Percentiles rank a stretch among this genome's conserved stretches.
These are phyloP conservation scores for Pseudonectria foliicola DNA, from an alignment of 2,329 filamentous ascomycete species.

Conservation along the genomic window DNA sequence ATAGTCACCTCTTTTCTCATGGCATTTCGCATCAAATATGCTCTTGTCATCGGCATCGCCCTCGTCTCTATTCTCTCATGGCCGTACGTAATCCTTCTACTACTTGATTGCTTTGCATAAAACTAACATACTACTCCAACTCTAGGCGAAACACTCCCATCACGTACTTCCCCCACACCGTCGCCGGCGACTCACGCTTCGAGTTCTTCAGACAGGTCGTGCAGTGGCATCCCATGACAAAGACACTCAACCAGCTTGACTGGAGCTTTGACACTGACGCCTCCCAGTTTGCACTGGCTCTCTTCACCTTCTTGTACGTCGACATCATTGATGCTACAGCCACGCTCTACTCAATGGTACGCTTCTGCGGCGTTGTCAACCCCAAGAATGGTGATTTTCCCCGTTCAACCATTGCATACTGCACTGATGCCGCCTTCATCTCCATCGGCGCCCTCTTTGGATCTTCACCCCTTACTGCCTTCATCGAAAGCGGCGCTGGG, in stretches of 20 bases:
- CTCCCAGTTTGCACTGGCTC: constrained; percentile 60
- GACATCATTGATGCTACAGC: constrained; percentile 74
- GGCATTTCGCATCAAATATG: constrained; percentile 68
- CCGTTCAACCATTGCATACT: constrained; percentile 73
- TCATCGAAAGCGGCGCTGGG: constrained; percentile 68
- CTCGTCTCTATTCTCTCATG: constrained; percentile 68
- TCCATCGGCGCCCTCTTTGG: constrained; percentile 65
- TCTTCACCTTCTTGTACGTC: constrained; percentile 74
- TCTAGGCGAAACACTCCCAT: constrained; percentile 57
- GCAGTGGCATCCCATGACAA: constrained; percentile 62
- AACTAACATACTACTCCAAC: constrained; percentile 9
- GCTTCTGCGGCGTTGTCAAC: constrained; percentile 61
- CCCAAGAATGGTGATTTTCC: constrained; percentile 72
- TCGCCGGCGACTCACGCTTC: constrained; percentile 57
- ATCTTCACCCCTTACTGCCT: constrained; percentile 64
- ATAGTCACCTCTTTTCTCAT: constrained; percentile 74
- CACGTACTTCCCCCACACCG: constrained; percentile 64
- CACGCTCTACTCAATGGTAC: constrained; percentile 75
- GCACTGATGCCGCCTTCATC: constrained; percentile 63
- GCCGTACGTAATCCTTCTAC: constrained; percentile 45
- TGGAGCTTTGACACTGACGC: constrained; percentile 53
- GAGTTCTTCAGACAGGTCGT: constrained; percentile 68
- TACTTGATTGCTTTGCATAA: background rate
- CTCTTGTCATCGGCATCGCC: constrained; percentile 66
- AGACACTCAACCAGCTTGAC: constrained; percentile 55